Evolutionary conservation across 345 rosid species (phyloP).

Genomic region (Acer campestre): DNA sequence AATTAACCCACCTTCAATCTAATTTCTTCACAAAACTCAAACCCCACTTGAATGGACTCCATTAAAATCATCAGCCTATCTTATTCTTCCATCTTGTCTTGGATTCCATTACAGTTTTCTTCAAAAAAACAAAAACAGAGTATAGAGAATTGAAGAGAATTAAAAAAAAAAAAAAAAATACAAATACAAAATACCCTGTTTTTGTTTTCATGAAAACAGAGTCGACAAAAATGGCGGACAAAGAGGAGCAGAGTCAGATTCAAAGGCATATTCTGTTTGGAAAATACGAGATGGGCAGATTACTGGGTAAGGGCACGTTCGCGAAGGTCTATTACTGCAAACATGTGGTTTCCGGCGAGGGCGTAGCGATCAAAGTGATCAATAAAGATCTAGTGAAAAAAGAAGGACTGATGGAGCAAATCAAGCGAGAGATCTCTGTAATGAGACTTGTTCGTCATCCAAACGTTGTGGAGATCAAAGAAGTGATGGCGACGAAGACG

Average conservation of each 20-base stretch:
- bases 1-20: neutral
- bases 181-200: neutral
- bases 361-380: slow-evolving; percentile 73
- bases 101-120: slow-evolving; percentile 31
- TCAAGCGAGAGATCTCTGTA: slow-evolving; percentile 74
- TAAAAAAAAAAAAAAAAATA: too few species aligned
- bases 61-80: slow-evolving; percentile 36
- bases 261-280: slow-evolving; percentile 44
- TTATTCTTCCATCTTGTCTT: slow-evolving; percentile 35
- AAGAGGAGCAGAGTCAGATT: slow-evolving; percentile 22
- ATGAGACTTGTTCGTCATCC: slow-evolving; percentile 83
- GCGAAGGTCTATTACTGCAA: slow-evolving; percentile 78
- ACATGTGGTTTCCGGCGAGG: slow-evolving; percentile 45
- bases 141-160: neutral
- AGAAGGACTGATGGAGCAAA: slow-evolving; percentile 73
- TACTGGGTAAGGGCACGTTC: slow-evolving; percentile 80
- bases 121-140: neutral
- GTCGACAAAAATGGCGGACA: neutral
- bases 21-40: neutral
- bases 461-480: slow-evolving; percentile 66
- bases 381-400: slow-evolving; percentile 53
- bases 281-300: slow-evolving; percentile 63
- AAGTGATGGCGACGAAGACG: slow-evolving; percentile 72
- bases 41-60: slow-evolving; percentile 34
- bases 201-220: neutral